Conservation (phyloP, 2,329 filamentous ascomycete genomes). For the Byssochlamys sp. region DNA sequence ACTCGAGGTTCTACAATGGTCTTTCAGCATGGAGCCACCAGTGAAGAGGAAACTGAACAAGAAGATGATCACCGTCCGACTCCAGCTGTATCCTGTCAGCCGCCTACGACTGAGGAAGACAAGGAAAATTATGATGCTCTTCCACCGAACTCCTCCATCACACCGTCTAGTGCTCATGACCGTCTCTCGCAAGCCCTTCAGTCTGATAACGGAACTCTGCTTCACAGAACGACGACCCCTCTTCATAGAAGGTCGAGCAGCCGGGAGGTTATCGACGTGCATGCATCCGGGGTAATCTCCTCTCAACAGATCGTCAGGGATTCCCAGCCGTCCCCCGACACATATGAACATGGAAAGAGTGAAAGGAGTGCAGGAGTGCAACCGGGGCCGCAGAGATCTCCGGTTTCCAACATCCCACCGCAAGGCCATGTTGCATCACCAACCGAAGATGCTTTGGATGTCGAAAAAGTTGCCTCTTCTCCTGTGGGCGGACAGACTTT, state of each 20-base stretch:
- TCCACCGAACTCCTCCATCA: slow-evolving; percentile 17
- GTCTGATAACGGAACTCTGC: slow-evolving; percentile 14
- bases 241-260: slow-evolving; percentile 1
- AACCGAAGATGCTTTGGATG: slow-evolving; percentile 5
- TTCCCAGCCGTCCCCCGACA: slow-evolving; percentile 25
- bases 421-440: slow-evolving; percentile 2
- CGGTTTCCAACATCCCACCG: not conserved
- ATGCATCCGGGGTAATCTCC: slow-evolving; percentile 10
- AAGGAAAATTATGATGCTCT: slow-evolving; percentile 37
- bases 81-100: slow-evolving; percentile 19
- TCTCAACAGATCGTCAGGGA: slow-evolving; percentile 28
- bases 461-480: slow-evolving; percentile 9
- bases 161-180: slow-evolving; percentile 26
- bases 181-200: slow-evolving; percentile 30
- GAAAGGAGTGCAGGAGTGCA: not conserved
- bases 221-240: slow-evolving; percentile 3
- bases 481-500: slow-evolving; percentile 9
- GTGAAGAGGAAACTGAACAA: slow-evolving; percentile 40
- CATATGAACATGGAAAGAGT: slow-evolving; percentile 3
- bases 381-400: slow-evolving; percentile 1
- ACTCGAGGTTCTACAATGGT: slow-evolving; percentile 11
- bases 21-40: slow-evolving; percentile 16
- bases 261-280: slow-evolving; percentile 3
- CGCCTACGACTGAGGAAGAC: slow-evolving; percentile 32
- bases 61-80: slow-evolving; percentile 29